Base-by-base conservation (phyloP, 2,329 filamentous ascomycete species). In the Paecilomyces niveus region DNA sequence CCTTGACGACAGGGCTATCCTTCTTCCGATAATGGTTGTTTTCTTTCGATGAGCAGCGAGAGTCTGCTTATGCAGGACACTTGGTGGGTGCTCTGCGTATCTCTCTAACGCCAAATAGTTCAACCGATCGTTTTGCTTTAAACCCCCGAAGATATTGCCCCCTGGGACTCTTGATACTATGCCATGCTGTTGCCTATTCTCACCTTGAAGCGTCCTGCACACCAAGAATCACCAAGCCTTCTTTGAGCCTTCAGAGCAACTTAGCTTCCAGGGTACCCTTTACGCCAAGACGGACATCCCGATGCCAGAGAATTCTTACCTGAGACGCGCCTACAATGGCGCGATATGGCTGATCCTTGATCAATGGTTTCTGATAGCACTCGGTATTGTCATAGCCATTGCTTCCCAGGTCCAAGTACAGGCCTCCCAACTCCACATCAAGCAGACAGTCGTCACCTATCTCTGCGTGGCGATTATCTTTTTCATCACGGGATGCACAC, bases 391-490 rank as follows among this genome's bases (percentile, higher is more conserved):
- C 31, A 76, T 71, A 72, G 75, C 67, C 73, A 76, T 77, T 64
- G 82, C 81, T 60, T 76, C 75, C 56, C 80, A 81, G 66, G 74
- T 77, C 79, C 72, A 83, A 72, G 73, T 86, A 73, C 65, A 83
- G 76, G 67, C 81, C 74, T 69, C 81, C 65, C 70, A 80, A 6
- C 78, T 80, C 62, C 63, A 67, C 2, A 64, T 66, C 33, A 80
- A 80, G 62, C 68, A 75, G 50, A 73, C 68, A 0, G 63, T 76
- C 1, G 68, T 87, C 58, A 78, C 87, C 22, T 89, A 88, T 65
- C 83, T 85, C 49, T 82, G 79, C 18, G 83, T 89, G 21, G 81
- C 79, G 26, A 72, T 87, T 66, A 87, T 88, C 65, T 88, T 88
- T 68, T 78, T 88, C 63, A 78, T 87, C 65, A 87, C 85, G 61